phyloP scores from a whole-genome alignment of 805 yeast species.

The Kodamaea lidongshanica region DNA sequence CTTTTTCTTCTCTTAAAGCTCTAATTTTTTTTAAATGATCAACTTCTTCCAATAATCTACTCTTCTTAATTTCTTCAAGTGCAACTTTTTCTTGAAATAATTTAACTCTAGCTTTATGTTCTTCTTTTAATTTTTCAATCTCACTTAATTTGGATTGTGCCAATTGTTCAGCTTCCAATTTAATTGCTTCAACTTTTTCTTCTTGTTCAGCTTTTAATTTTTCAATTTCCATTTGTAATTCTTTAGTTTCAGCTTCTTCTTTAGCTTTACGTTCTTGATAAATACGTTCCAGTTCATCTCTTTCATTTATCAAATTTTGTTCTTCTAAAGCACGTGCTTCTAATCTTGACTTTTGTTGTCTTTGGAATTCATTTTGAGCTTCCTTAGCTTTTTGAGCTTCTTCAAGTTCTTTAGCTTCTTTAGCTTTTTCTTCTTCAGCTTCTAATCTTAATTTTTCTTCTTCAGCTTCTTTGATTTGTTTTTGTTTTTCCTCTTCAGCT shows the following conservation, averaged over 20 bases:
- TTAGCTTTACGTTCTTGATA: conserved; percentile 20
- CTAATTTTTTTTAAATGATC: conserved; percentile 34
- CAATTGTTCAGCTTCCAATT: conserved; percentile 22
- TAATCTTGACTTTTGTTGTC: conserved; percentile 21
- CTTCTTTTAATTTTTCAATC: conserved; percentile 28
- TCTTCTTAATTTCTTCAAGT: conserved; percentile 33
- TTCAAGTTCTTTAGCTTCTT: conserved; percentile 4
- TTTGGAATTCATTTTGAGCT: conserved; percentile 17
- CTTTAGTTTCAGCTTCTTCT: conserved; percentile 21
- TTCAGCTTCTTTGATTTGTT: conserved; percentile 10
- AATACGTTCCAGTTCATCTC: conserved; percentile 21
- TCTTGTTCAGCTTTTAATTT: conserved; percentile 18
- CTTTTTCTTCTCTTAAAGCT: conserved; percentile 35
- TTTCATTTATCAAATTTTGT: conserved; percentile 19
- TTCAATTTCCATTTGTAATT: conserved; percentile 27
- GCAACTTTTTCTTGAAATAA: conserved; percentile 26
- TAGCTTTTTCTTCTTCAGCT: conserved; percentile 11
- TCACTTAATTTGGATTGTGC: conserved; percentile 29
- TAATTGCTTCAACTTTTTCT: conserved; percentile 21
- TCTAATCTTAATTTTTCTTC: conserved; percentile 9
- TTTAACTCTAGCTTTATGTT: conserved; percentile 27
- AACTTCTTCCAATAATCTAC: conserved; percentile 33
- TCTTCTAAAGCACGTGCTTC: conserved; percentile 23
- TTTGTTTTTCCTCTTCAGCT: conserved; percentile 17
- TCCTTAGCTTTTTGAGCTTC: conserved; percentile 8